Base-by-base conservation (phyloP, 208 protist genomes). In the Crithidia fasciculata region DNA sequence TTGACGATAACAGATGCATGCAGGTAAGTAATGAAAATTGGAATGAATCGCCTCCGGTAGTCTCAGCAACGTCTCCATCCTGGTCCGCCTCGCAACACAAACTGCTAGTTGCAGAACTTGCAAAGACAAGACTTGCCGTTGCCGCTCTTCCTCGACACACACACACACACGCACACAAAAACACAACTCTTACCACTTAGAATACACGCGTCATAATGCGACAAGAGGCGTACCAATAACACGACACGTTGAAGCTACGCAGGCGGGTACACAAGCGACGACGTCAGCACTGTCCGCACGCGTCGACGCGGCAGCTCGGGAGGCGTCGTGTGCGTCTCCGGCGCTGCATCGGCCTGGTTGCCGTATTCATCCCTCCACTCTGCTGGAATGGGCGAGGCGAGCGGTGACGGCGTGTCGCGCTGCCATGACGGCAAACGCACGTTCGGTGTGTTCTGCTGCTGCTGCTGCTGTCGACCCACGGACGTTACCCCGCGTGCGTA, bases 291-390 rank as follows among this genome's bases (percentile, higher is more conserved):
- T 0, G 70, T 63, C n/a, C 54, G 70, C 61, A 62, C 61, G 8
- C 61, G 70, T 49, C 62, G 70, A n/a, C 70, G 61, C 7, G 52
- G 44, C 28, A 69, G 52, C 70, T 71, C 54, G 2, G 52, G 66
- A 7, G 66, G 66, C 19, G 66, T 71, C 5, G 39, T 19, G 2
- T 41, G 52, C 7, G 16, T 56, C 10, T 62, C 16, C 19, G 4
- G 18, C 55, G 8, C 39, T 49, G 13, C 52, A 3, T 28, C 28
- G 8, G 16, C 8, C 12, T 50, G 7, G 45, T 36, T 68, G 64
- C 52, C 40, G 16, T 52, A 8, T 37, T 45, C 64, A 8, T 47
- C 64, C 39, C 37, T 16, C 64, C 64, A 59, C 37, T 45, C 64
- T 8, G 52, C 64, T 36, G 57, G 10, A 39, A 59, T 57, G 7